Conservation (phyloP, 2,329 filamentous ascomycete genomes). For the Fusarium nelsonii region DNA sequence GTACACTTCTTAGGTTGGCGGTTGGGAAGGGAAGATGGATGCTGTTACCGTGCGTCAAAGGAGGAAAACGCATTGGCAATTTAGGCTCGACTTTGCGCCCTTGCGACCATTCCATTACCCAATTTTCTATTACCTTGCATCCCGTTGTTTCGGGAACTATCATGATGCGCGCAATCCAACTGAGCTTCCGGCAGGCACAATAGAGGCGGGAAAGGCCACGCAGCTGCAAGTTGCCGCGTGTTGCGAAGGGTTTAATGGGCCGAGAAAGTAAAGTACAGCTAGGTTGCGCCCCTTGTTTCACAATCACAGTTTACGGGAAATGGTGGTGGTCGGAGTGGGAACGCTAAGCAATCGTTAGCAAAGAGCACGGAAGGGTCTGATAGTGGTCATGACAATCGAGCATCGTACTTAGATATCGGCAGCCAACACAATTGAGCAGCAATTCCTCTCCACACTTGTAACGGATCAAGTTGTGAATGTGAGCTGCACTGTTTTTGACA, state of each 20-base stretch:
- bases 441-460: slow-evolving; percentile 39
- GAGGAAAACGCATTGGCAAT: slow-evolving; percentile 20
- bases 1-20: slow-evolving; percentile 13
- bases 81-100: slow-evolving; percentile 38
- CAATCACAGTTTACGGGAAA: slow-evolving; percentile 31
- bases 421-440: slow-evolving; percentile 38
- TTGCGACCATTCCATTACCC: slow-evolving; percentile 26
- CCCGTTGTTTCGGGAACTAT: slow-evolving; percentile 23
- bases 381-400: slow-evolving; percentile 28
- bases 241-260: slow-evolving; percentile 40
- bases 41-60: slow-evolving; percentile 4
- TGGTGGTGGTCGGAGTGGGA: slow-evolving; percentile 37
- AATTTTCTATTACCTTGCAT: slow-evolving; percentile 31
- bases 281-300: slow-evolving; percentile 44
- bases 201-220: slow-evolving; percentile 23
- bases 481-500: slow-evolving; percentile 23
- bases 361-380: slow-evolving; percentile 27
- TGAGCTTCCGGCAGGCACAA: slow-evolving; percentile 29
- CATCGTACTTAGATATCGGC: slow-evolving; percentile 34
- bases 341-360: slow-evolving; percentile 20
- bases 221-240: slow-evolving; percentile 42
- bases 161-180: slow-evolving; percentile 24
- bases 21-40: slow-evolving; percentile 14
- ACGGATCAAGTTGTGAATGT: slow-evolving; percentile 39
- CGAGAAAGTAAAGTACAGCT: slow-evolving; percentile 41